Percentiles rank a stretch among this genome's conserved stretches.
Evolutionary conservation across 257 asterid genomes (phyloP).

Genomic region (Gentiana macrophylla): DNA sequence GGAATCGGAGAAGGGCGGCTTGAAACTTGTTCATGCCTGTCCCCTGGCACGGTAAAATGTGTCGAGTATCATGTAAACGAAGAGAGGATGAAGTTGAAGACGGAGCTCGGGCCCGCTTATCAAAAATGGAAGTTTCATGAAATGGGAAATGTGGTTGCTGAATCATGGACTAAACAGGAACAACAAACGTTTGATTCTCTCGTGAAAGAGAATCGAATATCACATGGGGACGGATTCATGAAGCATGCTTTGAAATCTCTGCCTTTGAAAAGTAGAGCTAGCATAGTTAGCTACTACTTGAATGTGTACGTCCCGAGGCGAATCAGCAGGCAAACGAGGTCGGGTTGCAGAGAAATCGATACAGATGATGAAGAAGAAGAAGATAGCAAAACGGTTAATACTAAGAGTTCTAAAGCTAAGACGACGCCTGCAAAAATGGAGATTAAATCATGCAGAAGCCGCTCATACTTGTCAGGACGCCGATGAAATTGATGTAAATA

Average conservation of each 20-base stretch:
- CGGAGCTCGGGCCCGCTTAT: constrained; percentile 21
- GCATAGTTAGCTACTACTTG: constrained; percentile 13
- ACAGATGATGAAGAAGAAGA: constrained; percentile 14
- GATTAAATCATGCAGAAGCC: no score
- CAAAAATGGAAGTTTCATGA: constrained; percentile 15
- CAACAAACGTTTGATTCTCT: constrained; percentile 9
- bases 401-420: neutral
- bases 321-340: constrained; percentile 3
- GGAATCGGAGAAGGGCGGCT: constrained; percentile 17
- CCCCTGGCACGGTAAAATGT: constrained; percentile 16
- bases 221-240: constrained; percentile 6
- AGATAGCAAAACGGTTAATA: neutral
- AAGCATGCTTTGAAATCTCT: constrained; percentile 14
- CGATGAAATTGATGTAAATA: neutral
- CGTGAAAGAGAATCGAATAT: constrained; percentile 7
- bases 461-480: constrained; percentile 1
- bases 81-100: constrained; percentile 10
- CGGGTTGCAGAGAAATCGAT: neutral
- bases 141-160: constrained; percentile 20
- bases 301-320: constrained; percentile 13
- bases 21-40: constrained; percentile 6
- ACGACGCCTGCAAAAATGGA: neutral
- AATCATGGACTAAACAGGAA: constrained; percentile 15
- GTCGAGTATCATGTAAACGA: constrained; percentile 10
- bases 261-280: constrained; percentile 9